These are phyloP conservation scores for Fusarium duplospermum DNA, from an alignment of 2,329 filamentous ascomycete species.

Conservation along the genomic window DNA sequence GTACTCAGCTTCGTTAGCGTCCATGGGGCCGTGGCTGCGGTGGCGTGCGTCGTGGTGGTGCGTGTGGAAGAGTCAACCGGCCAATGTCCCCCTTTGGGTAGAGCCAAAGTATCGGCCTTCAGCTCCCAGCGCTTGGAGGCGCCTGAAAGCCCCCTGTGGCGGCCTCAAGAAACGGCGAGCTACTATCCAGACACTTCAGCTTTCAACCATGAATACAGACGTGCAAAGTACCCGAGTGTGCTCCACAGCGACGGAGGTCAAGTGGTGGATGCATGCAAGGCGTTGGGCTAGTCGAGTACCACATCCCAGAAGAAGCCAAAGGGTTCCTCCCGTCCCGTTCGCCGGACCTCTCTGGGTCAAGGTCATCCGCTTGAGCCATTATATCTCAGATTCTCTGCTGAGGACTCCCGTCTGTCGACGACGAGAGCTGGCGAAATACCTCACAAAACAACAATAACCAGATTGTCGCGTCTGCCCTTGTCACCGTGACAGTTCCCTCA, in stretches of 20 bases:
- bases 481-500: constrained; percentile 20
- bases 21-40: constrained; percentile 43
- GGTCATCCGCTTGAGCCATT: constrained; percentile 20
- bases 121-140: background rate
- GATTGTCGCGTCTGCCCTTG: constrained; percentile 25
- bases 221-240: constrained; percentile 30
- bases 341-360: constrained; percentile 30
- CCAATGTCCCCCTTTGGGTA: constrained; percentile 29
- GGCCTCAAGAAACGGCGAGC: background rate
- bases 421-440: background rate
- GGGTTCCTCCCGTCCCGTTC: constrained; percentile 46
- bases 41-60: constrained; percentile 43
- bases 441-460: constrained; percentile 13
- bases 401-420: background rate
- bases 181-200: constrained; percentile 29
- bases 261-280: constrained; percentile 44
- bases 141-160: constrained; percentile 7
- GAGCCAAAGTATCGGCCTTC: constrained; percentile 11
- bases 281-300: constrained; percentile 43
- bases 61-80: constrained; percentile 29
- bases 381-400: background rate
- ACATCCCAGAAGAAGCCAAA: constrained; percentile 41
- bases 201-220: constrained; percentile 8
- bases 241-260: constrained; percentile 38
- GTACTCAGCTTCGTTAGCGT: constrained; percentile 39